Evolutionary conservation across 2,329 filamentous ascomycete genomes (phyloP).

Genomic region (Beauveria rudraprayagi): DNA sequence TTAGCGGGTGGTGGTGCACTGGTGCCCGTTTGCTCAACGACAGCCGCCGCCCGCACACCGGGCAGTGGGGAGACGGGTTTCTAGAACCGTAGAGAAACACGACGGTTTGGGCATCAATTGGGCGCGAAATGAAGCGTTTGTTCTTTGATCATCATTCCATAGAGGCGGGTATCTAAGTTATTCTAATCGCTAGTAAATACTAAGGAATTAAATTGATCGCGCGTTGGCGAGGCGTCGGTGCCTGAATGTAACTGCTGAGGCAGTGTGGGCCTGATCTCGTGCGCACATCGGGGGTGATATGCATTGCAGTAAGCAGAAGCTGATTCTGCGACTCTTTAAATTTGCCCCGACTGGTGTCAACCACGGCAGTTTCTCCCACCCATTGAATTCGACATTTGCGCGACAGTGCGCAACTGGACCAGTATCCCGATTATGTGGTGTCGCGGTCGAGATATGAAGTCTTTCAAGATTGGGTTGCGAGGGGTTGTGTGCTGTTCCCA

Average conservation of each 20-base stretch:
- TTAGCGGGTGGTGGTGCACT: not conserved
- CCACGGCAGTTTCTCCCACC: too few species aligned
- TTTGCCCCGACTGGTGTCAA: not conserved
- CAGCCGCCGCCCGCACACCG: not conserved
- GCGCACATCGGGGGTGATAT: not conserved
- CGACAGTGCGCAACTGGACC: too few species aligned
- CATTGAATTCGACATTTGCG: not conserved
- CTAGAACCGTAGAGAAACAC: slow-evolving; percentile 21
- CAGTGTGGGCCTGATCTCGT: slow-evolving; percentile 12
- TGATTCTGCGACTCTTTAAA: not conserved
- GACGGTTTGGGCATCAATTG: slow-evolving; percentile 12
- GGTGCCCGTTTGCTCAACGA: slow-evolving; percentile 9
- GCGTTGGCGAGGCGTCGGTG: not conserved
- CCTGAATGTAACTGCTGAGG: not conserved
- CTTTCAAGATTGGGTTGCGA: not conserved
- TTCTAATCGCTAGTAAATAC: not conserved
- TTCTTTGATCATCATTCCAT: not conserved
- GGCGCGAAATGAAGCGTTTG: not conserved
- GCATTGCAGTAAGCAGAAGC: not conserved
- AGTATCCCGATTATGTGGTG: not conserved
- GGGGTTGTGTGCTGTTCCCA: not conserved
- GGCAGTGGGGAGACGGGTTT: slow-evolving; percentile 7
- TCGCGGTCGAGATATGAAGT: not conserved
- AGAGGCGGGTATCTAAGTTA: not conserved
- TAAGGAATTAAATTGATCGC: not conserved